A percentile compares a stretch with the other conserved stretches of the same genome.
phyloP scores from a whole-genome alignment of 2,329 filamentous ascomycete species.

The Venturia pyrina region DNA sequence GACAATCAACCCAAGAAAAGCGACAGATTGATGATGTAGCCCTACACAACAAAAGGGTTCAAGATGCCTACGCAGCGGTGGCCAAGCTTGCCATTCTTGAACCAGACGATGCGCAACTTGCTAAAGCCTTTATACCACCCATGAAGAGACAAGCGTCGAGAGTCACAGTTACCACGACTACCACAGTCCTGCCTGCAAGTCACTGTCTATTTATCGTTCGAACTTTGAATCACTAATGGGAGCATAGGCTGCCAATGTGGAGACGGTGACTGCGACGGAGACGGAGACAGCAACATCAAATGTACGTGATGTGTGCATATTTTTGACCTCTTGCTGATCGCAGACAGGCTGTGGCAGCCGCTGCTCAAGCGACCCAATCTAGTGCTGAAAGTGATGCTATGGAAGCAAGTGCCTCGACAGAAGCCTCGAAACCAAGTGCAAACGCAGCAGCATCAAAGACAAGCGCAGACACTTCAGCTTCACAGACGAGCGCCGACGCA shows the following conservation, averaged over 20 bases:
- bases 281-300: not conserved
- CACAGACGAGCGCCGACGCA: not conserved
- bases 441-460: not conserved
- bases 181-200: not conserved
- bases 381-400: not conserved
- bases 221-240: not conserved
- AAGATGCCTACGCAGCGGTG: not conserved
- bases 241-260: not conserved
- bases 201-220: not conserved
- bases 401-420: no score
- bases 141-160: not conserved
- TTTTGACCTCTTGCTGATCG: not conserved
- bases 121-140: not conserved
- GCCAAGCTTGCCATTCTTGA: not conserved
- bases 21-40: not conserved
- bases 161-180: conserved; percentile 1
- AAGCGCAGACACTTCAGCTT: not conserved
- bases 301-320: not conserved
- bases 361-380: not conserved
- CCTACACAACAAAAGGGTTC: not conserved
- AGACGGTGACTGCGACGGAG: not conserved
- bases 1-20: not conserved
- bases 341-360: not conserved
- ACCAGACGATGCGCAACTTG: not conserved
- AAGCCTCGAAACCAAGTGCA: not conserved